Evolutionary conservation across 2,329 filamentous ascomycete genomes (phyloP).

Genomic region (Colletotrichum musicola): DNA sequence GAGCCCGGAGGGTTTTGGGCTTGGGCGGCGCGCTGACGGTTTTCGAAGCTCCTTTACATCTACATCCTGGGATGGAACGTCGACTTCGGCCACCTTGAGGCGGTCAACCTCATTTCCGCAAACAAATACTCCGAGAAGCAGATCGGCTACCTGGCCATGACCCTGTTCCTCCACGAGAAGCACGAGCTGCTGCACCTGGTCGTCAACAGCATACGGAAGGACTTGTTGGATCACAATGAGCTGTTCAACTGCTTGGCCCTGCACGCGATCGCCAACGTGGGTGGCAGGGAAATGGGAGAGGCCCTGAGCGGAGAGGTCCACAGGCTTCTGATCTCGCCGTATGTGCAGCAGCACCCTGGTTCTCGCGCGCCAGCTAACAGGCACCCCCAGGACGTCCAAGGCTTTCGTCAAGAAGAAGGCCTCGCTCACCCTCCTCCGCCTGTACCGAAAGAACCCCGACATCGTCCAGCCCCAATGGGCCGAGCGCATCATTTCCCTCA

Average conservation of each 20-base stretch:
- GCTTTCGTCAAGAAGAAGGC: constrained; percentile 99
- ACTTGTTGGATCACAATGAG: constrained; percentile 94
- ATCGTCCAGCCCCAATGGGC: constrained; percentile 98
- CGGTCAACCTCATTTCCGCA: constrained; percentile 96
- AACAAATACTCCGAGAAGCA: constrained; percentile 99
- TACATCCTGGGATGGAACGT: constrained; percentile 99
- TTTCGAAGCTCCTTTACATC: constrained; percentile 87
- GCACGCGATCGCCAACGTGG: constrained; percentile 98
- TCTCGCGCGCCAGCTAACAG: not conserved
- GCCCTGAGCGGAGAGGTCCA: constrained; percentile 93
- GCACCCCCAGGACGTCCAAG: constrained; percentile 73
- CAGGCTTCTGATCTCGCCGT: constrained; percentile 93
- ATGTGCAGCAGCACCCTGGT: constrained; percentile 52
- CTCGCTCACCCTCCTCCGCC: constrained; percentile 88
- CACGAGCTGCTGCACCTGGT: constrained; percentile 96
- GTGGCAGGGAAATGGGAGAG: constrained; percentile 96
- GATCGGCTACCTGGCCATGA: constrained; percentile 98
- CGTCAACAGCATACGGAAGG: constrained; percentile 98
- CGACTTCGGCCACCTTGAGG: constrained; percentile 98
- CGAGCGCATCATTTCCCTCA: constrained; percentile 97
- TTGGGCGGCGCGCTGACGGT: constrained; percentile 41
- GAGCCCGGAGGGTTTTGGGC: constrained; percentile 7
- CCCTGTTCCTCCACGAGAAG: constrained; percentile 95
- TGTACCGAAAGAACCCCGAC: constrained; percentile 93
- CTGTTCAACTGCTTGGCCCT: constrained; percentile 96